Evolutionary conservation across 1,284 basidiomycete genomes (phyloP).

Genomic region (Fomitopsis schrenkii): DNA sequence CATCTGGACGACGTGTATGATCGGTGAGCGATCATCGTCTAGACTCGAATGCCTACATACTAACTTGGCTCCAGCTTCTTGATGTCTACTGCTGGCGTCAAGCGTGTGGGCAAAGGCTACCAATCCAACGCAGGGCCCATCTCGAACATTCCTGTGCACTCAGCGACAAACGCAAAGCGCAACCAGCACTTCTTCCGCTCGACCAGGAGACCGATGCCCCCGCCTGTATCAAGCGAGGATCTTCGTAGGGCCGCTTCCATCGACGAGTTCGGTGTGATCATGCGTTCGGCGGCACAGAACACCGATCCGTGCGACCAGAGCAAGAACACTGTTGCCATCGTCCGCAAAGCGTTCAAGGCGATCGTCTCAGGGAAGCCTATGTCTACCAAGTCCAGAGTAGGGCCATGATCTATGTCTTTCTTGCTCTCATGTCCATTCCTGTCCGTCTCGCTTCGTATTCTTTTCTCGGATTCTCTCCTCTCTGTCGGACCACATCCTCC

Average conservation of each 20-base stretch:
- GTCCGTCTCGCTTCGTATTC: not conserved
- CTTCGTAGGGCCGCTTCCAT: constrained; percentile 22
- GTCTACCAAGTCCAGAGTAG: constrained; percentile 1
- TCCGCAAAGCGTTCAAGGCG: constrained; percentile 62
- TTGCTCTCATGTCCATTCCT: not conserved
- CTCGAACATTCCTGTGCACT: constrained; percentile 17
- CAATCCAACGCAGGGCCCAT: constrained; percentile 52
- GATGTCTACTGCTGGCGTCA: constrained; percentile 73
- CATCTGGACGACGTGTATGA: constrained; percentile 71
- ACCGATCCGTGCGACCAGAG: constrained; percentile 38
- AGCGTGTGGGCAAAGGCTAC: constrained; percentile 70
- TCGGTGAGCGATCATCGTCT: constrained; percentile 27
- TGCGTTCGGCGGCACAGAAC: constrained; percentile 11
- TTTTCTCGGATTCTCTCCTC: not conserved
- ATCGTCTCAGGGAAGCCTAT: constrained; percentile 22
- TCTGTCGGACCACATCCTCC: not conserved
- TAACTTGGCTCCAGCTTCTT: constrained; percentile 39
- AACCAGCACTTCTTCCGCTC: constrained; percentile 50
- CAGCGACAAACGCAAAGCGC: constrained; percentile 27
- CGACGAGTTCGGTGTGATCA: constrained; percentile 28
- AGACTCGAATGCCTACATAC: not conserved
- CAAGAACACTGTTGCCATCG: constrained; percentile 47
- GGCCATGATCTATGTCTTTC: not conserved
- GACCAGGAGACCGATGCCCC: constrained; percentile 52
- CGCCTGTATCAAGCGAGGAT: constrained; percentile 65